These are phyloP conservation scores for Saccharomycopsis sp. DNA, from an alignment of 805 yeast genomes.

Conservation along the genomic window DNA sequence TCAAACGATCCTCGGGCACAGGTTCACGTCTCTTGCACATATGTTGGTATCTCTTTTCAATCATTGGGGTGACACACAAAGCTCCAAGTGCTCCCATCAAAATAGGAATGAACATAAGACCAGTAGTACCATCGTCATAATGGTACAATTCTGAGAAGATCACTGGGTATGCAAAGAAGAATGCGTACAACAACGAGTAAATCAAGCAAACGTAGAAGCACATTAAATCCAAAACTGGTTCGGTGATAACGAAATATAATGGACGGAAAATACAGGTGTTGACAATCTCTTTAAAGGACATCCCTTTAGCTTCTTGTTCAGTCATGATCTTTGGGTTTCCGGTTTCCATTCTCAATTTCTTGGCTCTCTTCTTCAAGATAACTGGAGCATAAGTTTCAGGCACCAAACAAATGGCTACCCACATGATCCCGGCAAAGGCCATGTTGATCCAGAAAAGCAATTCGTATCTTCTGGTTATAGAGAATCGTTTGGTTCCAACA, in stretches of 20 bases:
- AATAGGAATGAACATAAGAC: slow-evolving; percentile 86
- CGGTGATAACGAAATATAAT: slow-evolving; percentile 65
- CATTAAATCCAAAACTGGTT: slow-evolving; percentile 79
- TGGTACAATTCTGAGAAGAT: slow-evolving; percentile 74
- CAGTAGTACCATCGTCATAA: slow-evolving; percentile 69
- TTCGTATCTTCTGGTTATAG: slow-evolving; percentile 41
- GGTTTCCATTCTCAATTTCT: slow-evolving; percentile 63
- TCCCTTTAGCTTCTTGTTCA: slow-evolving; percentile 80
- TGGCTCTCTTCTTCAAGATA: slow-evolving; percentile 61
- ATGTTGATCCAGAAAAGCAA: slow-evolving; percentile 84
- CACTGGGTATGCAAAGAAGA: slow-evolving; percentile 93
- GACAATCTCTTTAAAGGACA: slow-evolving; percentile 61
- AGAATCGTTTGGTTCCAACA: slow-evolving; percentile 46
- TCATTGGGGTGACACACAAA: slow-evolving; percentile 61
- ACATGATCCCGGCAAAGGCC: slow-evolving; percentile 85
- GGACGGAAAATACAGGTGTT: slow-evolving; percentile 76
- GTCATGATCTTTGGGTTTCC: slow-evolving; percentile 84
- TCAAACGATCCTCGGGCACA: slow-evolving; percentile 71
- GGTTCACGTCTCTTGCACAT: slow-evolving; percentile 51
- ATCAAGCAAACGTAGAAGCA: slow-evolving; percentile 84
- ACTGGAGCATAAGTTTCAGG: slow-evolving; percentile 95
- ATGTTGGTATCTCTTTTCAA: slow-evolving; percentile 56
- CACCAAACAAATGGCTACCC: slow-evolving; percentile 54
- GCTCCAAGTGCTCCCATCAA: slow-evolving; percentile 80
- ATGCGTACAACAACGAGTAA: slow-evolving; percentile 85